Percentiles rank a stretch among this genome's conserved stretches.
phyloP scores from a whole-genome alignment of 192 early-diverging fungal species.

The Coemansia sp. region DNA sequence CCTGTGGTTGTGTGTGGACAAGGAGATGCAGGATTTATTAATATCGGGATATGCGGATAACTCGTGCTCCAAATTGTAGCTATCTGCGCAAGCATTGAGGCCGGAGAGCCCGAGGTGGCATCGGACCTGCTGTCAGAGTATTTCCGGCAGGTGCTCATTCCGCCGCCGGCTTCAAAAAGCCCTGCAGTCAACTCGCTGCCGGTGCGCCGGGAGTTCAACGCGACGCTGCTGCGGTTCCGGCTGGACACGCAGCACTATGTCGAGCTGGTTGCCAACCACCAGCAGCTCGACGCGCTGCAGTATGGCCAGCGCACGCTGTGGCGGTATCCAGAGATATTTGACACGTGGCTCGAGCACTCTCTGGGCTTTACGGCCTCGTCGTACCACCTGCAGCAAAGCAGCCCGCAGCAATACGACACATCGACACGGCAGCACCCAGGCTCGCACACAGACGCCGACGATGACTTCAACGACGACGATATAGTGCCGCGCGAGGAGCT shows the following conservation, averaged over 20 bases:
- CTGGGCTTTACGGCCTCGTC: conserved; percentile 4
- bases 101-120: conserved; percentile 40
- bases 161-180: conserved; percentile 9
- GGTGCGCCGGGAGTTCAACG: conserved; percentile 26
- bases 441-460: too few relatives aligned
- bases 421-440: too few relatives aligned
- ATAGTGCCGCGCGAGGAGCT: conserved; percentile 35
- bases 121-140: conserved; percentile 43
- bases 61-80: conserved; percentile 6
- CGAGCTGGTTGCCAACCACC: conserved; percentile 36
- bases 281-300: conserved; percentile 36
- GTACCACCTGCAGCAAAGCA: too few relatives aligned
- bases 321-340: conserved; percentile 41
- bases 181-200: conserved; percentile 16
- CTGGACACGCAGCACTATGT: conserved; percentile 47
- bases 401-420: too few relatives aligned
- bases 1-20: too few relatives aligned
- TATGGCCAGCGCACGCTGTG: conserved; percentile 41
- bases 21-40: too few relatives aligned
- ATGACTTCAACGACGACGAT: too few relatives aligned
- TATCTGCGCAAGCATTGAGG: conserved; percentile 42
- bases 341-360: conserved; percentile 35
- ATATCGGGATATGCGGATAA: background rate
- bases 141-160: conserved; percentile 41
- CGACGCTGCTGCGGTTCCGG: conserved; percentile 43